Percentiles rank a stretch among this genome's conserved stretches.
Evolutionary conservation across 164 flowering plant species (phyloP).

Genomic region (Saururus chinensis): DNA sequence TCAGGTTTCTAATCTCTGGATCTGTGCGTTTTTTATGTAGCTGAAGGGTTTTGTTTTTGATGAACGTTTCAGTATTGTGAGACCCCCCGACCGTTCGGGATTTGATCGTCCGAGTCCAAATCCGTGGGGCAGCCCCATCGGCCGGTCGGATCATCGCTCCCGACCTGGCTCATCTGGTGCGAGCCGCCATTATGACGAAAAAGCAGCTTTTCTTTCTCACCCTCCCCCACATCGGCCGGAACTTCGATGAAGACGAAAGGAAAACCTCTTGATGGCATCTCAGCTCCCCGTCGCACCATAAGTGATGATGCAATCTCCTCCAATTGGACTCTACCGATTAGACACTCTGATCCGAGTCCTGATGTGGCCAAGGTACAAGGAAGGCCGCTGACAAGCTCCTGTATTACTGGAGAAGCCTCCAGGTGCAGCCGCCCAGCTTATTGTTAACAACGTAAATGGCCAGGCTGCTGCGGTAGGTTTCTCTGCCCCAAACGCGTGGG

Average conservation of each 20-base stretch:
- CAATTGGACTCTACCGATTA: constrained; percentile 8
- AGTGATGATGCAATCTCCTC: constrained; percentile 42
- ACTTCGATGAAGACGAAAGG: constrained; percentile 94
- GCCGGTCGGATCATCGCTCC: constrained; percentile 47
- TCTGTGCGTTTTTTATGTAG: background rate
- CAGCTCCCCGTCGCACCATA: constrained; percentile 44
- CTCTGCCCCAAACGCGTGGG: constrained; percentile 63
- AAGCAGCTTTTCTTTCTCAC: constrained; percentile 46
- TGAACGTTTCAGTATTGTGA: constrained; percentile 32
- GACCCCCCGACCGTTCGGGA: constrained; percentile 52
- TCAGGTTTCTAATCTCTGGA: background rate
- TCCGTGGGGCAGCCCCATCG: constrained; percentile 46
- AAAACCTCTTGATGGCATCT: constrained; percentile 75
- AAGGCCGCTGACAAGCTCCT: constrained; percentile 17
- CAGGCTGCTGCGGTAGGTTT: constrained; percentile 13
- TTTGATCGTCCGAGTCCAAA: constrained; percentile 38
- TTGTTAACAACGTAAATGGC: constrained; percentile 13
- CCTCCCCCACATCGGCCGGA: constrained; percentile 49
- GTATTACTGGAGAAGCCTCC: background rate
- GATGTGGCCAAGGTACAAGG: constrained; percentile 23
- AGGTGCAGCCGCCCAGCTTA: constrained; percentile 12
- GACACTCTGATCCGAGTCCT: constrained; percentile 27
- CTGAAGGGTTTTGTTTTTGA: background rate
- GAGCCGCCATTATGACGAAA: constrained; percentile 53
- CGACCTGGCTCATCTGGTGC: constrained; percentile 71